phyloP scores from a whole-genome alignment of 441 rosid species.

The Populus hybrid region DNA sequence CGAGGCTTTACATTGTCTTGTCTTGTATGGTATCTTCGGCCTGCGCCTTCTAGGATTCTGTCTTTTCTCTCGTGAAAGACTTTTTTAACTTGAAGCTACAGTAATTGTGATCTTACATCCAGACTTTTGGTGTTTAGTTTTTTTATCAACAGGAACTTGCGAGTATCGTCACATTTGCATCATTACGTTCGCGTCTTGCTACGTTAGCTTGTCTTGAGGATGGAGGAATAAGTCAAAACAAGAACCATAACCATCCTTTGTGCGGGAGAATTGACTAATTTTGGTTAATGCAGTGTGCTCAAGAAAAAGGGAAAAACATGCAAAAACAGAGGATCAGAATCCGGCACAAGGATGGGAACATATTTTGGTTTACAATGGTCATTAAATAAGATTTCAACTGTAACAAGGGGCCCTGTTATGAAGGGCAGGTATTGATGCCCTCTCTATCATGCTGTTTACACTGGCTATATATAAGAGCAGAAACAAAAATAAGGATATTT shows the following conservation, averaged over 20 bases:
- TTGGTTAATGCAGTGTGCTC: neutral
- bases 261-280: neutral
- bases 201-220: neutral
- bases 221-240: neutral
- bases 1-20: too few species aligned
- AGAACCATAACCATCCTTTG: neutral
- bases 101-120: too few species aligned
- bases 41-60: too few species aligned
- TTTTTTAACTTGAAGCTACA: too few species aligned
- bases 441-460: conserved; percentile 26
- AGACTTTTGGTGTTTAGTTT: too few species aligned
- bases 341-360: neutral
- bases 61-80: too few species aligned
- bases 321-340: neutral
- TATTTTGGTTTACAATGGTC: neutral
- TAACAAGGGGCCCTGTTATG: conserved; percentile 23
- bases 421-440: conserved; percentile 36
- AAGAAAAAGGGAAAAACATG: neutral
- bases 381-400: neutral
- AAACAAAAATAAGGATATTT: neutral
- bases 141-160: neutral
- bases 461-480: neutral
- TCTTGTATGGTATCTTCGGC: too few species aligned
- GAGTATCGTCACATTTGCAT: neutral
- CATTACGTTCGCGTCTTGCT: neutral